Conservation (phyloP, 208 protist genomes). For the Angomonas deanei region DNA sequence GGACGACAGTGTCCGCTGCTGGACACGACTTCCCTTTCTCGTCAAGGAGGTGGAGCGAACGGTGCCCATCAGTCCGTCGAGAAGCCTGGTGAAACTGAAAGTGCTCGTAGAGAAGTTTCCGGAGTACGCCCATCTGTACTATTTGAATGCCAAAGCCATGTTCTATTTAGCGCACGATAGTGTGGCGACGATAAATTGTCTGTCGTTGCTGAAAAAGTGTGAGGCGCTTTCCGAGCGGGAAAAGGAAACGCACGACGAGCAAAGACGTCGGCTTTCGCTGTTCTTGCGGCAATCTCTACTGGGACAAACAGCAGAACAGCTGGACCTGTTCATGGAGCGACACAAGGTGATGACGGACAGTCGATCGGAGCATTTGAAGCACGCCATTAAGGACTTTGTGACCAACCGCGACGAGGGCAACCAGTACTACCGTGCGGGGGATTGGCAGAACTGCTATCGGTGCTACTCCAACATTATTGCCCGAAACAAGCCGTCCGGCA, state of each 20-base stretch:
- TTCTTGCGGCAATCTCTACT: background rate
- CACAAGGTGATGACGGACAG: background rate
- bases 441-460: conserved; percentile 23
- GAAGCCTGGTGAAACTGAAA: background rate
- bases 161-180: background rate
- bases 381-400: conserved; percentile 48
- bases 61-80: background rate
- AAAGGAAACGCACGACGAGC: background rate
- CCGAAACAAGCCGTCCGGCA: conserved; percentile 13
- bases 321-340: background rate
- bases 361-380: conserved; percentile 28
- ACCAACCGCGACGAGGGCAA: conserved; percentile 67
- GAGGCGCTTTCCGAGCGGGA: background rate
- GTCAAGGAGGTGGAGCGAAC: background rate
- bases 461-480: conserved; percentile 1
- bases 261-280: background rate
- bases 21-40: background rate
- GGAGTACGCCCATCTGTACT: background rate
- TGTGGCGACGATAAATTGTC: background rate
- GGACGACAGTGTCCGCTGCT: no score
- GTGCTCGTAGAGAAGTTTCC: background rate
- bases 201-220: background rate
- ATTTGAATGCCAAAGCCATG: background rate
- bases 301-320: background rate
- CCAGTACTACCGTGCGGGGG: conserved; percentile 36